Base-by-base conservation (phyloP, 345 rosid genomes). In the Arabidopsis suecica region DNA sequence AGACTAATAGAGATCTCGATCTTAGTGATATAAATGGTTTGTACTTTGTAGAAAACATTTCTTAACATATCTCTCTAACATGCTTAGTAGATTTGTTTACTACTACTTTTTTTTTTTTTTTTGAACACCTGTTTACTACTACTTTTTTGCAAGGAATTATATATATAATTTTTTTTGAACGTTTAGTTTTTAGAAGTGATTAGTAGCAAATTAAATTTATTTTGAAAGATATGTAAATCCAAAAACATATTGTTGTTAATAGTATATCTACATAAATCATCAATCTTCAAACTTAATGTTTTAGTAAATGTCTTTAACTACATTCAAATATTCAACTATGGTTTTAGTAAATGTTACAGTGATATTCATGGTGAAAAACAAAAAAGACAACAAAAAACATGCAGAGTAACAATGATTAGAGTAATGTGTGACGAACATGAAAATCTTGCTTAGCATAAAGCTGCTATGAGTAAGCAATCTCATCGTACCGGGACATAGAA, bases 401-500 rank as follows among this genome's bases (percentile, higher is more conserved):
- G 13, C 2, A 4, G 61, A 7, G 41, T 33, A 57, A 1, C 61
- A 32, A 55, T 6, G n/a, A 23, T 1, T 23, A 20, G 20, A 6
- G 9, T 12, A 54, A 28, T 13, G 5, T 6, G 25, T 28, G 32
- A 28, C 13, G 38, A 33, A 9, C 22, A n/a, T 56, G 23, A 9
- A n/a, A 32, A n/a, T 57, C 18, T 56, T 14, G 20, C 61, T 57
- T 38, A 60, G 25, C 14, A 28, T 28, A 60, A 48, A 59, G 47
- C 69, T 45, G 22, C 16, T 47, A 13, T 13, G 37, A 47, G n/a
- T 71, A 3, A 47, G 59, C 16, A 71, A 59, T 23, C 18, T 71
- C 3, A 5, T 22, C 1, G 11, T 33, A 32, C 4, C 7, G n/a
- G 36, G 18, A 34, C 7, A 60, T 20, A 49, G 37, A 61, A 61